These are phyloP conservation scores for Tylopilus sp. DNA, from an alignment of 768 basidiomycete genomes.

Conservation along the genomic window DNA sequence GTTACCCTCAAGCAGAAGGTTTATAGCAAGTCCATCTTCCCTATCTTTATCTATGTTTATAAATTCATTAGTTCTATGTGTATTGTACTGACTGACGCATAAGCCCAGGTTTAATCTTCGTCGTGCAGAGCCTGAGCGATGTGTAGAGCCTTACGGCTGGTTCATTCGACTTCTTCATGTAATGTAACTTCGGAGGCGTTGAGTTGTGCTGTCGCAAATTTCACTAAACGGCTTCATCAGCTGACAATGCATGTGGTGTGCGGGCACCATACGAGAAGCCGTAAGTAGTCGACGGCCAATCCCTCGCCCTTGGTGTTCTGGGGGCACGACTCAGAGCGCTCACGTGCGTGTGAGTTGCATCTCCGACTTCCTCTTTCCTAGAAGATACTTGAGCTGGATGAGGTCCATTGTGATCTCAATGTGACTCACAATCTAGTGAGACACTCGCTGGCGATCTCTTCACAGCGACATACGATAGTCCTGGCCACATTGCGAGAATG, in stretches of 20 bases:
- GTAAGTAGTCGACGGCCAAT: conserved; percentile 2
- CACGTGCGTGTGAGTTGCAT: conserved; percentile 4
- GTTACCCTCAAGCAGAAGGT: not conserved
- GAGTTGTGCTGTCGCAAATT: not conserved
- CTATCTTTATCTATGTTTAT: conserved; percentile 3
- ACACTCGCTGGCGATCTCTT: conserved; percentile 7
- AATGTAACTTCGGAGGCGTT: conserved; percentile 4
- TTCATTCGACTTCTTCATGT: conserved; percentile 9
- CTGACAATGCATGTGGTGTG: not conserved
- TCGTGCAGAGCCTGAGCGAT: conserved; percentile 2
- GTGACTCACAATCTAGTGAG: conserved; percentile 8
- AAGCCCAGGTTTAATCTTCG: not conserved
- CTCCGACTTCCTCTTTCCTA: conserved; percentile 8
- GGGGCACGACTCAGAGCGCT: conserved; percentile 5
- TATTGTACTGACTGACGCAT: not conserved
- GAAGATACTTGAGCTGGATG: not conserved
- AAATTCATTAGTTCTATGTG: not conserved
- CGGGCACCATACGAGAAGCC: not conserved
- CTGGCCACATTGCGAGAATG: conserved; percentile 1
- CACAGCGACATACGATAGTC: conserved; percentile 2
- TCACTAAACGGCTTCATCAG: not conserved
- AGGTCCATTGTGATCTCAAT: not conserved
- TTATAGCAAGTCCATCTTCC: conserved; percentile 4
- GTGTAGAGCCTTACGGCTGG: conserved; percentile 7
- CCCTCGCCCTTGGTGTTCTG: conserved; percentile 8